Evolutionary conservation across 208 protist genomes (phyloP).

Genomic region (Wallacemonas sp.): DNA sequence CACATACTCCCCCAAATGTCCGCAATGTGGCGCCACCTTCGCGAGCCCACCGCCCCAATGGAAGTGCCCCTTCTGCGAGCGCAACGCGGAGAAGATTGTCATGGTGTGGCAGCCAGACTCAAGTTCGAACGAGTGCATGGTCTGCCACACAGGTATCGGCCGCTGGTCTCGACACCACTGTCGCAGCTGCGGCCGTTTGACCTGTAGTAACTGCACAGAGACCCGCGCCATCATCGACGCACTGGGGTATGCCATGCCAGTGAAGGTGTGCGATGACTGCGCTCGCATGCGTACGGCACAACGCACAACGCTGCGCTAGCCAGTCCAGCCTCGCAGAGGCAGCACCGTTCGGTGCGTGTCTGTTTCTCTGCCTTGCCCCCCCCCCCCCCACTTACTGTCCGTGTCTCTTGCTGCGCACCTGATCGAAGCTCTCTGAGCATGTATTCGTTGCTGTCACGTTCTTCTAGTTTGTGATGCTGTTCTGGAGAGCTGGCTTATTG

Average conservation of each 20-base stretch:
- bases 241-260: slow-evolving; percentile 59
- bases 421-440: too few species aligned
- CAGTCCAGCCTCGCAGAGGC: too few species aligned
- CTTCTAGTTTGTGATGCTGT: too few species aligned
- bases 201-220: slow-evolving; percentile 65
- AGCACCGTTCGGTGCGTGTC: too few species aligned
- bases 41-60: slow-evolving; percentile 59
- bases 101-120: slow-evolving; percentile 87
- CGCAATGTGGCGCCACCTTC: slow-evolving; percentile 53
- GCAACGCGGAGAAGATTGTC: slow-evolving; percentile 27
- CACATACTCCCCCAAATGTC: slow-evolving; percentile 77
- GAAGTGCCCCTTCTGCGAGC: slow-evolving; percentile 72
- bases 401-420: too few species aligned
- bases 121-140: slow-evolving; percentile 51
- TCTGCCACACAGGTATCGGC: slow-evolving; percentile 61
- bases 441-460: too few species aligned
- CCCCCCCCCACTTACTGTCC: too few species aligned
- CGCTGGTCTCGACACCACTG: slow-evolving; percentile 88
- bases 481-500: too few species aligned
- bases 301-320: slow-evolving; percentile 7
- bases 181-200: slow-evolving; percentile 77
- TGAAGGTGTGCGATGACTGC: slow-evolving; percentile 87
- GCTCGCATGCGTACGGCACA: slow-evolving; percentile 20
- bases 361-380: too few species aligned
- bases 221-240: slow-evolving; percentile 51